Conservation (phyloP, 129 eudicot species). For the Lonicera japonica region DNA sequence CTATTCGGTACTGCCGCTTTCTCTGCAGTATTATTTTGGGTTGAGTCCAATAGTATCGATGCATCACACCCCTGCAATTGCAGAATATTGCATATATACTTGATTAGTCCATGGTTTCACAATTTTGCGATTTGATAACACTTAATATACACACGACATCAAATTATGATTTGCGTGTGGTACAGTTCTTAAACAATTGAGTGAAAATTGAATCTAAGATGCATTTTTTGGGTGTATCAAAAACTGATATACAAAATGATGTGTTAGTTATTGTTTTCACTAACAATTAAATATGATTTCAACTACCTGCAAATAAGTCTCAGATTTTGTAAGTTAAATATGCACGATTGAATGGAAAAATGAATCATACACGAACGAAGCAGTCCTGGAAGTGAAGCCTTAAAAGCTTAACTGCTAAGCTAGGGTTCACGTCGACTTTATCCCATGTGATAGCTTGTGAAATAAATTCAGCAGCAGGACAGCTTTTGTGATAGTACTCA, state of each 20-base stretch:
- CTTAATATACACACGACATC: no score
- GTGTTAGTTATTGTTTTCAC: neutral
- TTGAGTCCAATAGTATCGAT: conserved; percentile 43
- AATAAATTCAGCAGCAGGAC: conserved; percentile 19
- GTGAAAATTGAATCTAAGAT: neutral
- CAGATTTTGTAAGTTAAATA: neutral
- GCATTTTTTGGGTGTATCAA: neutral
- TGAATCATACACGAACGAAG: conserved; percentile 44
- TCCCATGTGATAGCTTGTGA: conserved; percentile 38
- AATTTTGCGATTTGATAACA: no score
- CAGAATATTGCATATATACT: no score
- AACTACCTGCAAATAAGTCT: neutral
- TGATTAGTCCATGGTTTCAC: no score
- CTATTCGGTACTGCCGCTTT: conserved; percentile 43
- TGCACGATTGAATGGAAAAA: neutral
- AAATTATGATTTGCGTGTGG: no score
- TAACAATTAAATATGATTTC: neutral
- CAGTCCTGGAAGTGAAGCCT: conserved; percentile 61
- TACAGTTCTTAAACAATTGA: neutral
- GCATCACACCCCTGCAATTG: conserved; percentile 62
- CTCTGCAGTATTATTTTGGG: conserved; percentile 28
- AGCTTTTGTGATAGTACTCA: conserved; percentile 29
- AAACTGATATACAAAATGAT: neutral
- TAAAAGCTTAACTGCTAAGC: conserved; percentile 38
- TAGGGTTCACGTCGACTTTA: conserved; percentile 24